These are phyloP conservation scores for Aureobasidium pullulans DNA, from an alignment of 2,329 filamentous ascomycete genomes.

Conservation along the genomic window DNA sequence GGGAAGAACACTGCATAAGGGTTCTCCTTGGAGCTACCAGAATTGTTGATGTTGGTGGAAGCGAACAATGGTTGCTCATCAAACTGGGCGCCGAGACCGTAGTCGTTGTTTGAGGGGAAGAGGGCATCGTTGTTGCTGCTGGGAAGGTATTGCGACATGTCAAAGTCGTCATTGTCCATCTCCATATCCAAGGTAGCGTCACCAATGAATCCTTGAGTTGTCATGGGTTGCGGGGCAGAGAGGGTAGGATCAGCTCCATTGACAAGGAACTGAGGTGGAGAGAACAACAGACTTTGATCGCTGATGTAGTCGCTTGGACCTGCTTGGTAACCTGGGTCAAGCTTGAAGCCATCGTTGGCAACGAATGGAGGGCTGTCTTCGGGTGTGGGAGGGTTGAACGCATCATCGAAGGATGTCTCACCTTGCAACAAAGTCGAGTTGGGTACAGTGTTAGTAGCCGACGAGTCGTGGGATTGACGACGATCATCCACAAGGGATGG, in stretches of 20 bases:
- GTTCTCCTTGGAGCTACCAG: background rate
- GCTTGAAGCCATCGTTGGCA: background rate
- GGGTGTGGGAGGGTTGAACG: conserved; percentile 48
- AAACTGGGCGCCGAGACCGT: conserved; percentile 8
- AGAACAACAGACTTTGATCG: conserved; percentile 6
- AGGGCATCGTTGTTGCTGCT: background rate
- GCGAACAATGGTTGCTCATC: conserved; percentile 7
- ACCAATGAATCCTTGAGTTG: background rate
- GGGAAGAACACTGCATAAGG: conserved; percentile 11
- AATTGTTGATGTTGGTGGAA: background rate
- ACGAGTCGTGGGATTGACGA: conserved; percentile 15
- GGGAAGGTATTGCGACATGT: conserved; percentile 9
- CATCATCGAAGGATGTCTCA: conserved; percentile 35
- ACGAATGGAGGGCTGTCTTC: conserved; percentile 35
- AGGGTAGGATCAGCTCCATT: conserved; percentile 1
- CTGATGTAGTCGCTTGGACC: conserved; percentile 2
- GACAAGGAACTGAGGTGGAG: background rate
- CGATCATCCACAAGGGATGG: conserved; percentile 29
- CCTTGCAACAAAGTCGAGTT: conserved; percentile 34
- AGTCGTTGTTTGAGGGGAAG: background rate
- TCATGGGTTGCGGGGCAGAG: background rate
- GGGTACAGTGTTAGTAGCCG: conserved; percentile 24
- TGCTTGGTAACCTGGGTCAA: background rate
- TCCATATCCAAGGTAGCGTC: background rate
- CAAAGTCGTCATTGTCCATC: conserved; percentile 7